Evolutionary conservation across 1,139 yeast genomes (phyloP).

Genomic region (Diutina sp.): DNA sequence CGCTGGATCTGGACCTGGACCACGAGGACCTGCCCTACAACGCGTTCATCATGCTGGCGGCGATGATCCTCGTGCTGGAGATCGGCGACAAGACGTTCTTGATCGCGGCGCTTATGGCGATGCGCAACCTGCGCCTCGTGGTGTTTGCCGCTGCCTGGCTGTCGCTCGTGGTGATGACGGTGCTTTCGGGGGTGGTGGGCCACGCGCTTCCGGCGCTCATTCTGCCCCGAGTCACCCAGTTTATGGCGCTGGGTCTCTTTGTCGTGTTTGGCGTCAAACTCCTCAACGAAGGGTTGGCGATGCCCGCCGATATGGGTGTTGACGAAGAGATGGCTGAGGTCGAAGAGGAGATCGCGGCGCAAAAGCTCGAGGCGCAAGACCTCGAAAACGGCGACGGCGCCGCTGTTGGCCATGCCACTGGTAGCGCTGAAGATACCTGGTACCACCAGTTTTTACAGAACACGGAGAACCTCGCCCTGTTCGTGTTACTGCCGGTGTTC

Average conservation of each 20-base stretch:
- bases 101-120: slow-evolving; percentile 96
- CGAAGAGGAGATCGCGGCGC: slow-evolving; percentile 77
- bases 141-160: slow-evolving; percentile 82
- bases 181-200: slow-evolving; percentile 82
- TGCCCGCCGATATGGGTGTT: slow-evolving; percentile 76
- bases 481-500: slow-evolving; percentile 78
- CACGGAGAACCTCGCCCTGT: slow-evolving; percentile 34
- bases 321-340: slow-evolving; percentile 95
- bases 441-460: background rate
- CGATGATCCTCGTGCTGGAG: slow-evolving; percentile 89
- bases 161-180: slow-evolving; percentile 85
- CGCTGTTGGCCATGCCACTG: slow-evolving; percentile 1
- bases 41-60: slow-evolving; percentile 47
- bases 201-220: slow-evolving; percentile 79
- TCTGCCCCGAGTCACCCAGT: slow-evolving; percentile 69
- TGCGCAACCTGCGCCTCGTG: slow-evolving; percentile 73
- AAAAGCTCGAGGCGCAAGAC: slow-evolving; percentile 48
- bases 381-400: slow-evolving; percentile 2
- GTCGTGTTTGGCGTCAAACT: slow-evolving; percentile 73
- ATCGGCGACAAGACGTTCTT: slow-evolving; percentile 95
- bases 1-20: background rate
- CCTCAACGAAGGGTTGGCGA: slow-evolving; percentile 65
- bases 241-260: slow-evolving; percentile 70
- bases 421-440: background rate
- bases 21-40: background rate